These are phyloP conservation scores for Acacia pycnantha DNA, from an alignment of 331 rosid species.

Conservation along the genomic window DNA sequence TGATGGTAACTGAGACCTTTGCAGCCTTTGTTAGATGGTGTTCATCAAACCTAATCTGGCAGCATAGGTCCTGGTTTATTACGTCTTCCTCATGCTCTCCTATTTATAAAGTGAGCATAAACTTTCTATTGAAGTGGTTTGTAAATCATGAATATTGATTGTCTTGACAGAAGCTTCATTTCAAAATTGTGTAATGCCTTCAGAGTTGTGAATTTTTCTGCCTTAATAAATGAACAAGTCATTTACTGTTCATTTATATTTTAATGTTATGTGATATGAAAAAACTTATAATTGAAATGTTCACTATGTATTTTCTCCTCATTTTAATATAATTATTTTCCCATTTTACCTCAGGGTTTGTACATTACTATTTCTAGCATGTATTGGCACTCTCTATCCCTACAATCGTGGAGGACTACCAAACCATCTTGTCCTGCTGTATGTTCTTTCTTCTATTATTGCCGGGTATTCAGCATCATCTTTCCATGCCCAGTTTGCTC, in stretches of 20 bases:
- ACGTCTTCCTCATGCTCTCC: slow-evolving; percentile 7
- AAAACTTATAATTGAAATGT: background rate
- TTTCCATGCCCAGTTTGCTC: slow-evolving; percentile 65
- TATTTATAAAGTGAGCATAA: background rate
- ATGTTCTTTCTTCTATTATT: slow-evolving; percentile 58
- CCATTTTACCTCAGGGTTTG: slow-evolving; percentile 51
- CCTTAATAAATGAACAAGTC: slow-evolving; percentile 12
- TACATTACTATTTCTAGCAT: slow-evolving; percentile 61
- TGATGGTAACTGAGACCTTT: slow-evolving; percentile 13
- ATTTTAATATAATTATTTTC: slow-evolving; percentile 9
- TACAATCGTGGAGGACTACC: slow-evolving; percentile 78
- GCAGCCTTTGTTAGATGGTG: slow-evolving; percentile 11
- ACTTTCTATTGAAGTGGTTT: slow-evolving; percentile 9
- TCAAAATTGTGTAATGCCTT: slow-evolving; percentile 15
- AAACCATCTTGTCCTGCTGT: slow-evolving; percentile 54
- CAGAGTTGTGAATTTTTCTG: slow-evolving; percentile 11
- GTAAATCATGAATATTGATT: background rate
- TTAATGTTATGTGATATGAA: background rate
- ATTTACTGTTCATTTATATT: slow-evolving; percentile 2
- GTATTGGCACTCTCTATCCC: slow-evolving; percentile 68
- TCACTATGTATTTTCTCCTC: background rate
- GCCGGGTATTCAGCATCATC: slow-evolving; percentile 82
- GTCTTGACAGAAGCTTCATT: slow-evolving; percentile 18
- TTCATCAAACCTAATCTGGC: slow-evolving; percentile 8
- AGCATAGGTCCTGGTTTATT: slow-evolving; percentile 5